Evolutionary conservation across 2,329 filamentous ascomycete genomes (phyloP), one percentile per base, ranked within the genome.

Genomic region (Diaporthe aspalathi): DNA sequence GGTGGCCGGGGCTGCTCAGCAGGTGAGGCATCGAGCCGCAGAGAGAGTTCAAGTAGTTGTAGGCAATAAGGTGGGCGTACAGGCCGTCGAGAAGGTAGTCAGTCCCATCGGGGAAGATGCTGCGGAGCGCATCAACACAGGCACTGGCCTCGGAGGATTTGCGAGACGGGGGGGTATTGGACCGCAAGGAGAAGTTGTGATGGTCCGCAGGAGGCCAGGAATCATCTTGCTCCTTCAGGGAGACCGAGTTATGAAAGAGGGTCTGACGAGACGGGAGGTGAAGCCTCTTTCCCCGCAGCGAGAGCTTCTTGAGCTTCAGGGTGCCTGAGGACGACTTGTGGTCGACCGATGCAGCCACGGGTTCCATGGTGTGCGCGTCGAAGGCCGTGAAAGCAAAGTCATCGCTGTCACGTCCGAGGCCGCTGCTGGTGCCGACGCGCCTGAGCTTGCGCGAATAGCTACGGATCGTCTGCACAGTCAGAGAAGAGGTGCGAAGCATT

Each of bases 1-100:
- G 49, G 29, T 27, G 32, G 14, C 43, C 24, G 11, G 38, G 27
- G 49, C 27, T 47, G 35, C 54, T 50, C 2, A 32, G 27, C 3
- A 67, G 57, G 20, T 57, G 65, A 17, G 65, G 62, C 40, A 70
- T 43, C n/a, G 57, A 52, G 3, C 72, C 38, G 63, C 80, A 83
- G 12, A 85, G 74, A 6, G 79, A 77, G 54, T 78, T 78, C 66
- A 90, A 80, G 79, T 90, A 90, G 78, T 89, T 90, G 78, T 88
- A 89, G 0, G 86, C 88, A 5, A 90, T 79, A 11, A 90, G 81
- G 75, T 90, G 88, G 0, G 88, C 88, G 75, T 90, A 90, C 7
- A 90, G 78, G 0, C 88, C 86, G 66, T 90, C 87, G 75, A 88
- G 89, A 7, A 89, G 83, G 74, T 87, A 85, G 73, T 88, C 86